Conservation (phyloP, 495 filamentous ascomycete genomes). For the Penicillium samsonianum region DNA sequence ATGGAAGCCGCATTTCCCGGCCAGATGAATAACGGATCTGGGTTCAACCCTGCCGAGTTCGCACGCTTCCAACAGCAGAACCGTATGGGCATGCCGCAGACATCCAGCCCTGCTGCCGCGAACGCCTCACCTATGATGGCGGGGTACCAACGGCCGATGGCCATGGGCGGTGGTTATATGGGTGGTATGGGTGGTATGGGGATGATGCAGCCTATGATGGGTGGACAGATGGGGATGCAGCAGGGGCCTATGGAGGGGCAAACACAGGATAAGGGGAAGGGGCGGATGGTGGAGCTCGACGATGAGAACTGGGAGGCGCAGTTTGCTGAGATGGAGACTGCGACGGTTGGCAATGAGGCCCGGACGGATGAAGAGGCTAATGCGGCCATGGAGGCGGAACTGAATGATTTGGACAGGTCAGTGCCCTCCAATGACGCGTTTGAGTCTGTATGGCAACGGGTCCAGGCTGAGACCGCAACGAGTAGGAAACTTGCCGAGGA, state of each 20-base stretch:
- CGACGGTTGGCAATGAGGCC: slow-evolving; percentile 61
- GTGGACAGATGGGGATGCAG: slow-evolving; percentile 52
- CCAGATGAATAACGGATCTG: slow-evolving; percentile 49
- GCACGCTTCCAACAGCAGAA: slow-evolving; percentile 77
- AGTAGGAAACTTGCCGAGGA: slow-evolving; percentile 70
- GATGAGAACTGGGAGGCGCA: slow-evolving; percentile 95
- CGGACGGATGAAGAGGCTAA: slow-evolving; percentile 68
- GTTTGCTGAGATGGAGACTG: slow-evolving; percentile 83
- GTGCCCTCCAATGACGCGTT: slow-evolving; percentile 72
- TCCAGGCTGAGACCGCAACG: slow-evolving; percentile 75
- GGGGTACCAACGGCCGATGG: slow-evolving; percentile 64
- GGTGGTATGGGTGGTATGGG: slow-evolving; percentile 58
- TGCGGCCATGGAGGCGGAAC: slow-evolving; percentile 80
- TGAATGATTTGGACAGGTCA: slow-evolving; percentile 89
- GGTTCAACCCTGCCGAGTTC: slow-evolving; percentile 84
- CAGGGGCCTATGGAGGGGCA: slow-evolving; percentile 51
- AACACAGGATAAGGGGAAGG: slow-evolving; percentile 77
- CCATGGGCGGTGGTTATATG: slow-evolving; percentile 49
- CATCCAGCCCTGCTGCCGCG: slow-evolving; percentile 54
- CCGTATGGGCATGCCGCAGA: slow-evolving; percentile 54
- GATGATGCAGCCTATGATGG: slow-evolving; percentile 49
- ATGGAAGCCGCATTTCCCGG: slow-evolving; percentile 80
- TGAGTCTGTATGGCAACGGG: slow-evolving; percentile 84
- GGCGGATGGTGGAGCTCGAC: slow-evolving; percentile 87
- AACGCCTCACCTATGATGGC: slow-evolving; percentile 49